Evolutionary conservation across 2,329 filamentous ascomycete species (phyloP).

Genomic region (Calonectria henricotiae): DNA sequence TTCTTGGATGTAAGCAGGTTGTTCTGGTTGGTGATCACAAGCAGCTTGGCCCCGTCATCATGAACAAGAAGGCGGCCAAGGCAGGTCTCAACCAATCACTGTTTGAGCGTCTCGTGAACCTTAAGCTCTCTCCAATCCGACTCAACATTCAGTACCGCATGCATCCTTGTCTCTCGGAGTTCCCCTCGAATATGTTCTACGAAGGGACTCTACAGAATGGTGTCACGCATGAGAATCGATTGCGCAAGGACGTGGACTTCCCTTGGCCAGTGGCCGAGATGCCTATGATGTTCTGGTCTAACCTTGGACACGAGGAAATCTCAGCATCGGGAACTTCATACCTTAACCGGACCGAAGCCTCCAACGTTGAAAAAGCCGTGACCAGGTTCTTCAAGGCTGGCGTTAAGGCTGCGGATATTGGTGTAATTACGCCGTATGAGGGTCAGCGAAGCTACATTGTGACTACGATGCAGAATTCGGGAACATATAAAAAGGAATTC

Average conservation of each 20-base stretch:
- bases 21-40: slow-evolving; percentile 99
- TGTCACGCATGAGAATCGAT: slow-evolving; percentile 89
- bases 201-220: slow-evolving; percentile 97
- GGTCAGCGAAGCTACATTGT: slow-evolving; percentile 98
- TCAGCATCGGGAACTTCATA: slow-evolving; percentile 98
- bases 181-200: slow-evolving; percentile 99
- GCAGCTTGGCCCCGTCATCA: slow-evolving; percentile 97
- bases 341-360: slow-evolving; percentile 96
- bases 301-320: slow-evolving; percentile 97
- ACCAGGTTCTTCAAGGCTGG: slow-evolving; percentile 99
- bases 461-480: slow-evolving; percentile 98
- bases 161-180: slow-evolving; percentile 97
- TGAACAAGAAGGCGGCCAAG: slow-evolving; percentile 99
- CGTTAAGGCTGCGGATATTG: slow-evolving; percentile 93
- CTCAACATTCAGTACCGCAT: slow-evolving; percentile 99
- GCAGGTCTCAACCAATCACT: slow-evolving; percentile 98
- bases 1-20: slow-evolving; percentile 97
- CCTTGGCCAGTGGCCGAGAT: slow-evolving; percentile 95
- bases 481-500: slow-evolving; percentile 97
- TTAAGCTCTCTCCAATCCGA: slow-evolving; percentile 92
- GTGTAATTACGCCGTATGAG: slow-evolving; percentile 98
- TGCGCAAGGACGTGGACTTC: slow-evolving; percentile 96
- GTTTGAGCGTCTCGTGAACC: slow-evolving; percentile 94
- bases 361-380: slow-evolving; percentile 98
- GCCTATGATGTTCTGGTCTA: slow-evolving; percentile 99